Evolutionary conservation across 441 rosid genomes (phyloP), one percentile per base, ranked within the genome.

Genomic region (Kokia cookei): DNA sequence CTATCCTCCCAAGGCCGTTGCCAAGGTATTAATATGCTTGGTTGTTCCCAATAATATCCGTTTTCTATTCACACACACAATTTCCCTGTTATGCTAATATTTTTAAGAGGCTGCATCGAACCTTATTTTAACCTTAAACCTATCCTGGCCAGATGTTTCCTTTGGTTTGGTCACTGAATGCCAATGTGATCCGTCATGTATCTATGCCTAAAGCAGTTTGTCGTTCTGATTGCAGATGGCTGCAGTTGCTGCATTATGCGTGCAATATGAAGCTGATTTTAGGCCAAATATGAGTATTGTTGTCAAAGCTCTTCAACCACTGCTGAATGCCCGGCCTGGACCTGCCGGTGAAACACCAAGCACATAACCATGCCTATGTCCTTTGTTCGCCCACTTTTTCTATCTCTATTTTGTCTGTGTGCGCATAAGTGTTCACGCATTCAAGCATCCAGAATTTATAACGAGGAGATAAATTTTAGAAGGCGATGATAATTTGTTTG

Each of bases 271-370:
- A 80, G 97, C 99, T 55, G 99, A 89, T 81, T 95, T 93, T 82
- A 88, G 99, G 75, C 98, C 98, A 35, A 93, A 93, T 83, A 95
- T 95, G 99, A 93, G 98, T 80, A 93, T 93, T 7, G 98, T 93
- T n/a, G 99, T 95, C 27, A 91, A 93, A 86, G 99, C 99, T 60
- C 94, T 95, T 22, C 96, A 93, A 76, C 98, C 99, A 19, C 85
- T 95, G 64, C 71, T 89, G 79, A 88, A 91, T 78, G 90, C 97
- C 42, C 88, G 95, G 78, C 84, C 90, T 47, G 94, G 85, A 65
- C 90, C 90, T 67, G 84, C 93, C 15, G 91, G 89, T 26, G 96
- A 89, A 74, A 75, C 86, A 29, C 80, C 86, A 76, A 80, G 76
- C 88, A 81, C 81, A 65, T 83, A 78, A 80, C 65, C 50, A 13